Evolutionary conservation across 129 eudicot genomes (phyloP), one percentile per base, ranked within the genome.

Genomic region (Pseudognaphalium luteoalbum): DNA sequence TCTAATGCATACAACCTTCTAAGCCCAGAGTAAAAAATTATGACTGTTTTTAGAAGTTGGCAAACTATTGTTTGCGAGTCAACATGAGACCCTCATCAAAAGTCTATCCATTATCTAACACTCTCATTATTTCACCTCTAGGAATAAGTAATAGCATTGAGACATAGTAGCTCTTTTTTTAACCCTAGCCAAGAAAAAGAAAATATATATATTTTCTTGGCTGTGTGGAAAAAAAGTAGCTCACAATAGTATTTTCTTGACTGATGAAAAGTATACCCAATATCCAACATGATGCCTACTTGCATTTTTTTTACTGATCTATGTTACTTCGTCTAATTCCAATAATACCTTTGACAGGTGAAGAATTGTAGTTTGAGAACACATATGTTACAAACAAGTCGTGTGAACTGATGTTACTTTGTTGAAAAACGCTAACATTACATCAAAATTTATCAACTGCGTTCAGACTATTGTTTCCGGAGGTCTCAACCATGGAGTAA

Each of bases 351-450:
- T 33, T 75, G 70, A 69, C 93, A 94, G 98, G 96, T 87, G 76
- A 94, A 81, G 82, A 87, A 91, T 74, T 88, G 85, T 87, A 93
- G 97, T 82, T 74, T 93, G 90, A 87, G 98, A 86, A 87, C 98
- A 8, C 92, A 91, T 34, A 76, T 66, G 74, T 69, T 93, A 76
- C 98, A 93, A 81, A 75, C 89, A 58, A 63, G 70, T 76, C 81
- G 70, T 34, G 70, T 78, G 82, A 66, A 85, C 83, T 78, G 87
- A 83, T 83, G 76, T 68, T 86, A 81, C 47, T 28, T 77, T 78
- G 65, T 65, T 71, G 71, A 79, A 61, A 51, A 65, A 80, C 51
- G 84, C 87, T 89, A 86, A 89, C 95, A 60, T 70, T 75, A 87
- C 80, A 37, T 34, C 32, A 73, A 58, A 50, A 41, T 21, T 29